Percentiles rank a stretch among this genome's conserved stretches.
Conservation (phyloP, 768 basidiomycete species). For the Tulasnella sp. region DNA sequence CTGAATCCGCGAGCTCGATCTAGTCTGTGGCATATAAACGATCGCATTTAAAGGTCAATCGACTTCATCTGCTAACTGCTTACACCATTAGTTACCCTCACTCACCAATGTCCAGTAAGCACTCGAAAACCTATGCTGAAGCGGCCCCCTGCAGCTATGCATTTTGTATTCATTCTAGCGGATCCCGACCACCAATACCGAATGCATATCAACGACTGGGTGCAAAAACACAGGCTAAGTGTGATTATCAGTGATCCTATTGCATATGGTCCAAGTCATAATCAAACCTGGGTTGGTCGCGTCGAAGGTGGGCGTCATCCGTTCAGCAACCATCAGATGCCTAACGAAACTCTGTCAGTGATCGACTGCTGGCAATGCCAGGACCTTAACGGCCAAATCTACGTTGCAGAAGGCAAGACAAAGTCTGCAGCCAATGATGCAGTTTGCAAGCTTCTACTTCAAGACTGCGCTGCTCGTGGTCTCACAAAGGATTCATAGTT, state of each 20-base stretch:
- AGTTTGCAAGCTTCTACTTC: neutral
- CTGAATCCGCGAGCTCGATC: too few relatives aligned
- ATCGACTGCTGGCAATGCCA: neutral
- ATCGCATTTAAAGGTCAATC: neutral
- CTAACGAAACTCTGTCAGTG: neutral
- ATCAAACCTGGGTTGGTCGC: conserved; percentile 4
- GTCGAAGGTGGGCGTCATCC: neutral
- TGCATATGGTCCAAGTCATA: neutral
- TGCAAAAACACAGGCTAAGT: neutral
- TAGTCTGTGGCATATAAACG: too few relatives aligned
- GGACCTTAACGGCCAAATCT: neutral
- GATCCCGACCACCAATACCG: neutral
- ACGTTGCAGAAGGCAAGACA: neutral
- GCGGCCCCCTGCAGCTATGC: neutral
- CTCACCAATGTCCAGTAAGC: neutral
- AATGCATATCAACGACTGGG: conserved; percentile 17
- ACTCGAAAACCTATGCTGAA: neutral
- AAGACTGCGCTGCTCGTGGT: neutral
- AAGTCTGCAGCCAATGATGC: neutral
- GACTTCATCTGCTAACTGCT: neutral
- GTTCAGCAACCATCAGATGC: neutral
- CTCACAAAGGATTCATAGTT: neutral
- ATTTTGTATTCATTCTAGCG: too few relatives aligned
- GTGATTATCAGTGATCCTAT: neutral
- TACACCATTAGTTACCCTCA: neutral